Evolutionary conservation across 2,329 filamentous ascomycete species (phyloP), one percentile per base, ranked within the genome.

Genomic region (Neopestalotiopsis rosae): DNA sequence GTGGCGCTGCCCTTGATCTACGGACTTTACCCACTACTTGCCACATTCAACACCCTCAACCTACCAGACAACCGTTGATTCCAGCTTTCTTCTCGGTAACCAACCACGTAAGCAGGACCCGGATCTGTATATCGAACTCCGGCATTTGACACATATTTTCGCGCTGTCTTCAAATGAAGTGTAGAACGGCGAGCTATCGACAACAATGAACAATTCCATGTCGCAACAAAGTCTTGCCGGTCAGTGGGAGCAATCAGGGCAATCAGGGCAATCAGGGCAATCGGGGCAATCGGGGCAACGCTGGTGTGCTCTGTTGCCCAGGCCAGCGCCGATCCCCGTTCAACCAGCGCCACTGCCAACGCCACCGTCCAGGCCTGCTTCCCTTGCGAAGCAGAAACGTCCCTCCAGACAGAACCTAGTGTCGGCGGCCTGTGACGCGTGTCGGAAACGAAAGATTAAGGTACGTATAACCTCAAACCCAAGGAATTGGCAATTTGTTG

Each of bases 371-470:
- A 24, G n/a, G 45, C 5, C 17, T 9, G 17, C 17, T 52, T 17
- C 14, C n/a, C 45, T 52, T 6, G 17, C 45, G 45, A 52, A 52
- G 17, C 45, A 52, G 17, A 52, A n/a, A 17, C 45, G 45, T 10
- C n/a, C 45, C 45, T 9, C 6, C 14, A 52, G 45, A n/a, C 28
- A 14, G 3, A 2, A 30, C 5, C 57, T 30, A 59, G 57, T 59
- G 24, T 20, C 57, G 28, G 77, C 77, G 3, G 77, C 77, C 3
- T 79, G 77, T 63, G 74, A 77, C 42, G 75, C 77, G 9, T 79
- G 77, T 67, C 73, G 76, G 63, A 77, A 69, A 61, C 74, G 76
- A 68, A 79, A 79, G 65, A 77, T 76, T 40, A 77, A 76, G 72
- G 77, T 78, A 69, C 62, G 73, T 40, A 5, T 65, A 57, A 62